phyloP scores from a whole-genome alignment of 73 alveolate species.

The Paramecium caudatum region DNA sequence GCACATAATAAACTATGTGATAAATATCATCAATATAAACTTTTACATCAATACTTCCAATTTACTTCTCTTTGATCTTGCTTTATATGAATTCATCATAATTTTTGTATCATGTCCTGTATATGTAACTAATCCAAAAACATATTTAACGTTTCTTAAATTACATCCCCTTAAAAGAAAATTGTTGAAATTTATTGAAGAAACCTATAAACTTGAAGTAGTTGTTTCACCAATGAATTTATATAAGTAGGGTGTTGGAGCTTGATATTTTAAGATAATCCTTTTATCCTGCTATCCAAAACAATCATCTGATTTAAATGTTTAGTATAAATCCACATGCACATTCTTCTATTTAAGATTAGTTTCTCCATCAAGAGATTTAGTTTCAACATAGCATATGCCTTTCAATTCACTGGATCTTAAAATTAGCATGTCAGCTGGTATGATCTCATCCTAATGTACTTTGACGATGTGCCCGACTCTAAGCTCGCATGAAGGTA shows the following conservation, averaged over 20 bases:
- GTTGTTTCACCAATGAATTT: conserved; percentile 71
- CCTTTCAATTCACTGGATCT: conserved; percentile 90
- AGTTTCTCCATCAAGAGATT: conserved; percentile 97
- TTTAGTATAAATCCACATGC: conserved; percentile 38
- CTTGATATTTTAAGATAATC: conserved; percentile 57
- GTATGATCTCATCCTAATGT: conserved; percentile 89
- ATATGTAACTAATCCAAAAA: conserved; percentile 88
- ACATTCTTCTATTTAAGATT: conserved; percentile 88
- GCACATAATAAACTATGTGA: conserved; percentile 53
- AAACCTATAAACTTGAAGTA: background rate
- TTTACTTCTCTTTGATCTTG: conserved; percentile 68
- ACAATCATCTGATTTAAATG: conserved; percentile 50
- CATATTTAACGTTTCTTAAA: conserved; percentile 90
- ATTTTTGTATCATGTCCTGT: conserved; percentile 96
- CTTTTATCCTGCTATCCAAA: conserved; percentile 44
- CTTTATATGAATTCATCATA: conserved; percentile 85
- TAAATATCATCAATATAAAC: conserved; percentile 54
- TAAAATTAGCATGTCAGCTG: conserved; percentile 93
- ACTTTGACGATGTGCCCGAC: conserved; percentile 90
- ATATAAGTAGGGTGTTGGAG: conserved; percentile 69
- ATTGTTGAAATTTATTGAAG: conserved; percentile 81
- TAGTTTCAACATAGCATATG: conserved; percentile 94
- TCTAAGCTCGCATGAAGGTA: conserved; percentile 83
- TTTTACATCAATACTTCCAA: conserved; percentile 69
- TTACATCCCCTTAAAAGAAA: conserved; percentile 93